Percentiles rank a stretch among this genome's conserved stretches.
Conservation (phyloP, 805 yeast species). For the Myxozyma vanderwaltii region DNA sequence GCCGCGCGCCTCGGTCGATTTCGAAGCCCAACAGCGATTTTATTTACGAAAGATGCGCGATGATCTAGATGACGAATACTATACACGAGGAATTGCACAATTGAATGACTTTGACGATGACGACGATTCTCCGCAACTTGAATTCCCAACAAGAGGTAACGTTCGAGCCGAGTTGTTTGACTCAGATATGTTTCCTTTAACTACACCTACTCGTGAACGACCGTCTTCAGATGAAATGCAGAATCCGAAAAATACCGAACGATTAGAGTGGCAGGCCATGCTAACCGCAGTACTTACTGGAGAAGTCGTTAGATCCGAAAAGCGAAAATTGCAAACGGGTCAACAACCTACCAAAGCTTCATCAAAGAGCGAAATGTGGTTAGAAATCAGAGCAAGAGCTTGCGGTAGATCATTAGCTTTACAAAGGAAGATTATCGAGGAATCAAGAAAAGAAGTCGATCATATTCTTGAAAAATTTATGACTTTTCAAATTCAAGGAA, state of each 20-base stretch:
- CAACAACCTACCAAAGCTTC: constrained; percentile 49
- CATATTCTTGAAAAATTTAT: constrained; percentile 68
- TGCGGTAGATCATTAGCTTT: constrained; percentile 79
- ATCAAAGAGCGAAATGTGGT: constrained; percentile 73
- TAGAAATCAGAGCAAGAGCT: constrained; percentile 80
- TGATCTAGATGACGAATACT: constrained; percentile 67
- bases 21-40: constrained; percentile 61
- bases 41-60: constrained; percentile 65
- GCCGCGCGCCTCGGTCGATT: constrained; percentile 26
- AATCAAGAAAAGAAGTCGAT: constrained; percentile 72
- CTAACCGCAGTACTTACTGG: constrained; percentile 87
- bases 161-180: constrained; percentile 22
- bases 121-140: constrained; percentile 30
- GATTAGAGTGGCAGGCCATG: constrained; percentile 97
- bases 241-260: constrained; percentile 53
- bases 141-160: constrained; percentile 20
- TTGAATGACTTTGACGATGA: constrained; percentile 26
- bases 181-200: constrained; percentile 2
- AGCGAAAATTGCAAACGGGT: constrained; percentile 58
- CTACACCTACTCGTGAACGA: constrained; percentile 21
- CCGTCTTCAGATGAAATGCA: constrained; percentile 37
- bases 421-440: constrained; percentile 68
- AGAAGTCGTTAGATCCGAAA: constrained; percentile 89
- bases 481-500: constrained; percentile 59
- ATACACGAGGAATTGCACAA: constrained; percentile 55